Conservation (phyloP, 768 basidiomycete genomes). For the Suillus cothurnatus region DNA sequence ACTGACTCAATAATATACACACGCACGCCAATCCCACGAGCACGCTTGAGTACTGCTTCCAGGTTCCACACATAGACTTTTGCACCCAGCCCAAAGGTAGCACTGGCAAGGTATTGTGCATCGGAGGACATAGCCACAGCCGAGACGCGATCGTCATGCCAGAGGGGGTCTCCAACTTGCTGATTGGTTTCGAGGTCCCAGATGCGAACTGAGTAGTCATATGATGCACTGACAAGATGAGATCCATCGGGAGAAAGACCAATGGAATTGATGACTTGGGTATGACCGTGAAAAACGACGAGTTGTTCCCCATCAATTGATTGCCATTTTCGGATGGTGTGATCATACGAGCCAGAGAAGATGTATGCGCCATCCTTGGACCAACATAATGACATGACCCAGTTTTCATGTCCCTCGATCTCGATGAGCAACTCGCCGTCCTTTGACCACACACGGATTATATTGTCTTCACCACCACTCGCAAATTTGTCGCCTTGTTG, state of each 20-base stretch:
- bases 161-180: conserved; percentile 42
- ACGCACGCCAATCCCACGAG: not conserved
- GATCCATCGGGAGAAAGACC: not conserved
- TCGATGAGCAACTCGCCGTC: not conserved
- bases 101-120: conserved; percentile 78
- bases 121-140: conserved; percentile 78
- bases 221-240: not conserved
- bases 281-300: not conserved
- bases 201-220: not conserved
- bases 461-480: not conserved
- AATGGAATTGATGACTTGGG: not conserved
- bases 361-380: conserved; percentile 1
- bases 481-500: not conserved
- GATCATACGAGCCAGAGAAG: not conserved
- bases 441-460: not conserved
- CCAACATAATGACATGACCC: not conserved
- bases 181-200: not conserved
- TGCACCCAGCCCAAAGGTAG: conserved; percentile 62
- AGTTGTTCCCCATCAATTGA: not conserved
- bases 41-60: conserved; percentile 28
- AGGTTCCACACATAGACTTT: conserved; percentile 81
- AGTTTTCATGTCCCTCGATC: not conserved
- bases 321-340: not conserved
- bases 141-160: conserved; percentile 81
- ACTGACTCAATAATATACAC: not conserved